These are phyloP conservation scores for Sugiyamaella japonica DNA, from an alignment of 1,139 yeast species.

Conservation along the genomic window DNA sequence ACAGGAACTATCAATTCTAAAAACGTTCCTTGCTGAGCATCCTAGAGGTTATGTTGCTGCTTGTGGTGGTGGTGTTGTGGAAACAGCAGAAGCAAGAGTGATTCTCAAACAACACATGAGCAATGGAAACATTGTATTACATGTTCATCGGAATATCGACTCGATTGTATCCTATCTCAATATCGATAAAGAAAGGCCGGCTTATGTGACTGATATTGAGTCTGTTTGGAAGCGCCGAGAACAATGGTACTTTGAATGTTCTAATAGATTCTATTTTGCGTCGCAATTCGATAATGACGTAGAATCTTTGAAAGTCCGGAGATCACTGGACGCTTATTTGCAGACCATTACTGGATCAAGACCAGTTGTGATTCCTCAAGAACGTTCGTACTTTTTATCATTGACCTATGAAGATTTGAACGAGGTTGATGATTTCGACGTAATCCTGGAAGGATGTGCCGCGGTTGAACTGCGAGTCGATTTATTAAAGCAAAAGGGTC, in stretches of 20 bases:
- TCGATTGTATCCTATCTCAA: slow-evolving; percentile 74
- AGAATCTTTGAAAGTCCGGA: slow-evolving; percentile 60
- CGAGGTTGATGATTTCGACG: slow-evolving; percentile 48
- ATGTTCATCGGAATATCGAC: slow-evolving; percentile 83
- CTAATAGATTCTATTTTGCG: slow-evolving; percentile 76
- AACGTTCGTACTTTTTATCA: slow-evolving; percentile 70
- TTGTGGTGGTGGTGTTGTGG: slow-evolving; percentile 97
- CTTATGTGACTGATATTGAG: slow-evolving; percentile 67
- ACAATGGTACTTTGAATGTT: slow-evolving; percentile 74
- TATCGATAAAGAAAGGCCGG: slow-evolving; percentile 83
- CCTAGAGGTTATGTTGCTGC: slow-evolving; percentile 70
- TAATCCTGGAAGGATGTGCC: slow-evolving; percentile 63
- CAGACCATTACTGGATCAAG: slow-evolving; percentile 63
- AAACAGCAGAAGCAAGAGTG: slow-evolving; percentile 65
- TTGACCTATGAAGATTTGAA: slow-evolving; percentile 56
- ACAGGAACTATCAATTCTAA: slow-evolving; percentile 61
- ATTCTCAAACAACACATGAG: slow-evolving; percentile 55
- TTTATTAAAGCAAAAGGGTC: slow-evolving; percentile 53
- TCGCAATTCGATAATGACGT: slow-evolving; percentile 61
- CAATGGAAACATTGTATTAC: slow-evolving; percentile 76
- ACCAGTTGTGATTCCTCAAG: slow-evolving; percentile 47
- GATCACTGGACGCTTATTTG: slow-evolving; percentile 59
- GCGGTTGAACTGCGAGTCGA: slow-evolving; percentile 88
- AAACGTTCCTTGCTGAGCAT: slow-evolving; percentile 50
- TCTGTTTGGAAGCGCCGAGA: slow-evolving; percentile 86